Conservation (phyloP, 2,329 filamentous ascomycete genomes). For the Alternaria burnsii region DNA sequence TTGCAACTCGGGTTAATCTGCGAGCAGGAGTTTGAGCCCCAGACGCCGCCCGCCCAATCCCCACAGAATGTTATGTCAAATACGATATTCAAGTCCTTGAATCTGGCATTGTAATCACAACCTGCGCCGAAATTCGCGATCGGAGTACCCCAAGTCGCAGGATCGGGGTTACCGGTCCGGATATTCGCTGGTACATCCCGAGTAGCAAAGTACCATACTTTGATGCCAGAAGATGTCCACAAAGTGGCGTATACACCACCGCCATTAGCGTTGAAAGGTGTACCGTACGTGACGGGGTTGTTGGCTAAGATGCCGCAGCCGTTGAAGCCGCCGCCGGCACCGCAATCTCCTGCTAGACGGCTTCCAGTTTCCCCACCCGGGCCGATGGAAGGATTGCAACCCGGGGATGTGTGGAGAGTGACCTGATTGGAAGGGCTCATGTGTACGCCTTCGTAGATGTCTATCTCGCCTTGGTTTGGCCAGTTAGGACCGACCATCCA, state of each 20-base stretch:
- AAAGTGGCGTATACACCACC: slow-evolving; percentile 56
- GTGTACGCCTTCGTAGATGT: slow-evolving; percentile 51
- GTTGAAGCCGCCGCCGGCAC: slow-evolving; percentile 44
- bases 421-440: slow-evolving; percentile 48
- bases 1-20: slow-evolving; percentile 45
- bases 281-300: slow-evolving; percentile 46
- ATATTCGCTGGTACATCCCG: slow-evolving; percentile 55
- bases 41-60: slow-evolving; percentile 62
- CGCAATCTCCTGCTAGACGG: slow-evolving; percentile 47
- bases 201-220: slow-evolving; percentile 58
- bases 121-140: slow-evolving; percentile 47
- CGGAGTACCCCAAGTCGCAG: slow-evolving; percentile 54
- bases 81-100: slow-evolving; percentile 50
- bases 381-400: slow-evolving; percentile 45
- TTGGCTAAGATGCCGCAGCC: slow-evolving; percentile 45
- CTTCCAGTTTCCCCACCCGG: slow-evolving; percentile 43
- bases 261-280: slow-evolving; percentile 51
- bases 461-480: slow-evolving; percentile 51
- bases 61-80: slow-evolving; percentile 65
- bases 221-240: slow-evolving; percentile 54
- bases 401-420: slow-evolving; percentile 49
- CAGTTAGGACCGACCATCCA: slow-evolving; percentile 53
- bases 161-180: slow-evolving; percentile 51
- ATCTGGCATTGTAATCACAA: slow-evolving; percentile 49
- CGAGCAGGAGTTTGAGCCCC: slow-evolving; percentile 44